Evolutionary conservation across 345 rosid species (phyloP).

Genomic region (Litchi chinensis): DNA sequence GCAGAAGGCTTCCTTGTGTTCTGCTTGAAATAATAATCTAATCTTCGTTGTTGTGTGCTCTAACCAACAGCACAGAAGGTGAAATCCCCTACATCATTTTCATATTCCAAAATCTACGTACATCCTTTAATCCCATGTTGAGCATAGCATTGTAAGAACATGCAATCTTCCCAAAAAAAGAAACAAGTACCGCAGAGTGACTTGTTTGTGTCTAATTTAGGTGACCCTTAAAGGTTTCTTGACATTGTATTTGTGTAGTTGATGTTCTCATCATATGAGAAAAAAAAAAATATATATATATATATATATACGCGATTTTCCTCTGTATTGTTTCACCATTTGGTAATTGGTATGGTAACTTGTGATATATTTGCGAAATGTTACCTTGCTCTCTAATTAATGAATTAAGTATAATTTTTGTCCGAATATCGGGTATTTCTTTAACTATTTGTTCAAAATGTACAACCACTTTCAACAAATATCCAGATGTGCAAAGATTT

Average conservation of each 20-base stretch:
- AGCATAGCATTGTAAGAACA: background rate
- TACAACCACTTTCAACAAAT: too few relatives aligned
- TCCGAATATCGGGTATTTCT: too few relatives aligned
- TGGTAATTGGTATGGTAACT: background rate
- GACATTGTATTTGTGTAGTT: background rate
- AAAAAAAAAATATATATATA: too few relatives aligned
- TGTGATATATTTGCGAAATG: background rate
- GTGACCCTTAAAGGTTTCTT: background rate
- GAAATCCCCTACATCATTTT: background rate
- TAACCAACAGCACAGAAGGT: background rate
- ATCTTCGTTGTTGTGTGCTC: background rate
- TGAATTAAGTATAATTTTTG: background rate
- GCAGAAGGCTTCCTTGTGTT: conserved; percentile 74
- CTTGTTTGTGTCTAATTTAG: too few relatives aligned
- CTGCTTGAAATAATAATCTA: conserved; percentile 24
- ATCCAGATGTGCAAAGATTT: too few relatives aligned
- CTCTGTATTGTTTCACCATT: background rate
- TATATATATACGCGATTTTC: background rate
- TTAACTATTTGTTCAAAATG: too few relatives aligned
- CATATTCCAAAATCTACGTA: background rate
- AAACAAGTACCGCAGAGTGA: too few relatives aligned
- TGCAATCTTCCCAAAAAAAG: background rate
- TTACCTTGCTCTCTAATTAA: background rate
- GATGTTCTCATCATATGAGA: background rate
- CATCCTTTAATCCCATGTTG: background rate